phyloP scores from a whole-genome alignment of 345 rosid genomes.

The Reutealis trisperma region DNA sequence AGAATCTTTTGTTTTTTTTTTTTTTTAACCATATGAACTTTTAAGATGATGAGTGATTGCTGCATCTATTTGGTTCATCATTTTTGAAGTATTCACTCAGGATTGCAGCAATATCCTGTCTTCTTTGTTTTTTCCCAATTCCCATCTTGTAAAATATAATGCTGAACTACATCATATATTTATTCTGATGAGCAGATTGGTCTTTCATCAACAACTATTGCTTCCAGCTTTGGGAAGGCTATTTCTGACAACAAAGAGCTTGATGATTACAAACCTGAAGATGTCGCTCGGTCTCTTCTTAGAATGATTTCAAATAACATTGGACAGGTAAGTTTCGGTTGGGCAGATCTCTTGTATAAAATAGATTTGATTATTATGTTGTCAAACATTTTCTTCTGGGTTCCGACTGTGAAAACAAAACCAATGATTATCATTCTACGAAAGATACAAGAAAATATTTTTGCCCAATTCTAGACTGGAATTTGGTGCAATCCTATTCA shows the following conservation, averaged over 20 bases:
- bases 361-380: background rate
- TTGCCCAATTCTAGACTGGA: background rate
- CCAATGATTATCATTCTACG: background rate
- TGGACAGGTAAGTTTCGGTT: slow-evolving; percentile 68
- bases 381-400: background rate
- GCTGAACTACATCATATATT: background rate
- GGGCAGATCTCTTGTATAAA: background rate
- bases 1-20: background rate
- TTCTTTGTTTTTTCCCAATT: background rate
- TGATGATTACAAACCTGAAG: slow-evolving; percentile 91
- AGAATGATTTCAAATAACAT: slow-evolving; percentile 99
- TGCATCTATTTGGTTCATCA: background rate
- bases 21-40: background rate
- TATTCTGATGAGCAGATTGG: slow-evolving; percentile 59
- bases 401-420: background rate
- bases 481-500: background rate
- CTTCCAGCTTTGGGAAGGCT: slow-evolving; percentile 98
- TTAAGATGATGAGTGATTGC: background rate
- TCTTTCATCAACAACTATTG: slow-evolving; percentile 93
- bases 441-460: background rate
- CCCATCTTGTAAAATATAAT: slow-evolving; percentile 7
- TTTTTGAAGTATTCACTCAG: slow-evolving; percentile 9
- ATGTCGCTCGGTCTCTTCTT: slow-evolving; percentile 88
- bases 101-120: background rate
- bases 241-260: slow-evolving; percentile 93